Percentiles rank a stretch among this genome's conserved stretches.
These are phyloP conservation scores for Suhomyces maxii DNA, from an alignment of 1,139 yeast genomes.

Conservation along the genomic window DNA sequence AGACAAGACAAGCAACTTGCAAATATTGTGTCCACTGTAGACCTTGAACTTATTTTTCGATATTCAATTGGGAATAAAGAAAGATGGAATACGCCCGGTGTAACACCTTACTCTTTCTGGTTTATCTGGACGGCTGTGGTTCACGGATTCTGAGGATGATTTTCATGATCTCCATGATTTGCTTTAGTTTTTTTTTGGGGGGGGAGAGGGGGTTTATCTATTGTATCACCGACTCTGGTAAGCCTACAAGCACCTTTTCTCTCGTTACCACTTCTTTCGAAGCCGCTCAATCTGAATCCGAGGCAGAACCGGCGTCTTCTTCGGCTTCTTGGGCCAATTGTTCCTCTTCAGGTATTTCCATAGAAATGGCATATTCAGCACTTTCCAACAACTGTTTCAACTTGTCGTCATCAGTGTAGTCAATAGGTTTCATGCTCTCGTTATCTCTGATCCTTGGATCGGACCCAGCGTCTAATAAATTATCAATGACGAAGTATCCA, in stretches of 20 bases:
- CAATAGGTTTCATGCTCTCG: constrained; percentile 68
- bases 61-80: background rate
- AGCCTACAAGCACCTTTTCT: no score
- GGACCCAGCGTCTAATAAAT: constrained; percentile 88
- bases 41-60: no score
- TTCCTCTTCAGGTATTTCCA: constrained; percentile 36
- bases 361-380: constrained; percentile 70
- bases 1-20: no score
- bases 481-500: constrained; percentile 77
- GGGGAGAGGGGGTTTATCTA: no score
- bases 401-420: constrained; percentile 58
- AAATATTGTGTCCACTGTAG: no score
- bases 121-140: no score
- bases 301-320: constrained; percentile 33
- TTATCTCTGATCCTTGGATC: constrained; percentile 59
- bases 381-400: constrained; percentile 68
- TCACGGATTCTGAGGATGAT: no score
- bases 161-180: no score
- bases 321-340: constrained; percentile 26
- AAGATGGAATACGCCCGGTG: no score
- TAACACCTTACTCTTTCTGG: background rate
- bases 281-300: constrained; percentile 31
- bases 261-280: no score
- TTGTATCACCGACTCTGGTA: no score
- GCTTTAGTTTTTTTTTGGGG: no score